Base-by-base conservation (phyloP, 1,284 basidiomycete genomes). In the Omphalotus olearius region DNA sequence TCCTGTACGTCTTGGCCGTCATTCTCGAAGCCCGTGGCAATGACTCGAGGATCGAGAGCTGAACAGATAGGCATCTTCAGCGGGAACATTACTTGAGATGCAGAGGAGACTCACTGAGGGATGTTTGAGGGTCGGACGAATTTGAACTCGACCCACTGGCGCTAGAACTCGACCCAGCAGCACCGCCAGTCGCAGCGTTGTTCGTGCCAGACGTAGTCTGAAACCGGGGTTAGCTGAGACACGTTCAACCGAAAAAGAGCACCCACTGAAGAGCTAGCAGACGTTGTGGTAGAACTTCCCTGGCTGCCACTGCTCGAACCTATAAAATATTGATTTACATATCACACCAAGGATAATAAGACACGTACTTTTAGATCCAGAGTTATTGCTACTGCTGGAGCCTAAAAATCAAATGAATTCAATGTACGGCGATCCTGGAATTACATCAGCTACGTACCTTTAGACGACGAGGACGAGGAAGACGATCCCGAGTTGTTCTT, bases 21-120 rank as follows among this genome's bases (percentile, higher is more conserved):
- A 14, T 50, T 38, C 14, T 47, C 30, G 30, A 55, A 54, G 14
- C 47, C 50, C 28, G 44, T 17, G 14, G 69, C 68, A 6, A 76
- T 58, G 18, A 74, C 61, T 37, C 62, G 63, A 36, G 67, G 50
- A 25, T 69, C 57, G 10, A 76, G 66, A 9, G 66, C 60, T 56
- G 40, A 3, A 40, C 16, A 41, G 13, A 6, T 13, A 25, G 17
- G 7, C 43, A 38, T 13, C 10, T 25, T 30, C 18, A 42, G 23
- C 20, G n/a, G 4, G n/a, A 6, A 35, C 26, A 26, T 10, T 3
- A 39, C 6, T 37, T 28, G 5, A 20, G 1, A 1, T 17, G 11
- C 10, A 20, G 7, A 17, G 45, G 18, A 9, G 5, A 42, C 58
- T 35, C 16, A 60, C 57, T 70, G 41, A 69, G 55, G 6, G 70